These are phyloP conservation scores for Naematelia encephala DNA, from an alignment of 768 basidiomycete species.

Conservation along the genomic window DNA sequence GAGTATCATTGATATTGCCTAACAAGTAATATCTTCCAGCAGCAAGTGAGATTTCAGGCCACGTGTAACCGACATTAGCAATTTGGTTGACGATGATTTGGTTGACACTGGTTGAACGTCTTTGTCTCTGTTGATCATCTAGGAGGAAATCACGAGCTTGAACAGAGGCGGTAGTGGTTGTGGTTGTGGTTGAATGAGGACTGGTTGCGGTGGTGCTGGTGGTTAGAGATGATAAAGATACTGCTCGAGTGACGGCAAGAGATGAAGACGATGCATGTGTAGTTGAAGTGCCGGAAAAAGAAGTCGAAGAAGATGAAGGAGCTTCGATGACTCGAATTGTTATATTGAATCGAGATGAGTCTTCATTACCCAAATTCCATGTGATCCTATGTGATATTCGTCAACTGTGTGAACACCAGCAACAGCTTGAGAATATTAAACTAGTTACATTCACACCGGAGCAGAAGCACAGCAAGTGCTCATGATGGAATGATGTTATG, in stretches of 20 bases:
- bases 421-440: too few species aligned
- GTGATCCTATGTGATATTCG: conserved; percentile 4
- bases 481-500: too few species aligned
- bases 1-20: conserved; percentile 3
- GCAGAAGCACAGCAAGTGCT: too few species aligned
- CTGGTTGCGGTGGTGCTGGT: background rate
- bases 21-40: conserved; percentile 11
- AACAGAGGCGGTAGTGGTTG: background rate
- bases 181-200: background rate
- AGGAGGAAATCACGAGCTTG: background rate
- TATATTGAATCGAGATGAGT: background rate
- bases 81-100: conserved; percentile 18
- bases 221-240: background rate
- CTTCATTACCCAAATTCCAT: conserved; percentile 6
- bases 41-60: conserved; percentile 7
- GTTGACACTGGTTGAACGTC: conserved; percentile 17
- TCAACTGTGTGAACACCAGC: too few species aligned
- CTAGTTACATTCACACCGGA: too few species aligned
- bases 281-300: too few species aligned
- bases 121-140: background rate
- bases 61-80: conserved; percentile 20
- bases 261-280: too few species aligned
- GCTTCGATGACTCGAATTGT: conserved; percentile 1
- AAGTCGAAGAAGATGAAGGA: background rate
- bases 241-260: too few species aligned